Evolutionary conservation across 805 yeast species (phyloP), one percentile per base, ranked within the genome.

Genomic region (Pichia californica): DNA sequence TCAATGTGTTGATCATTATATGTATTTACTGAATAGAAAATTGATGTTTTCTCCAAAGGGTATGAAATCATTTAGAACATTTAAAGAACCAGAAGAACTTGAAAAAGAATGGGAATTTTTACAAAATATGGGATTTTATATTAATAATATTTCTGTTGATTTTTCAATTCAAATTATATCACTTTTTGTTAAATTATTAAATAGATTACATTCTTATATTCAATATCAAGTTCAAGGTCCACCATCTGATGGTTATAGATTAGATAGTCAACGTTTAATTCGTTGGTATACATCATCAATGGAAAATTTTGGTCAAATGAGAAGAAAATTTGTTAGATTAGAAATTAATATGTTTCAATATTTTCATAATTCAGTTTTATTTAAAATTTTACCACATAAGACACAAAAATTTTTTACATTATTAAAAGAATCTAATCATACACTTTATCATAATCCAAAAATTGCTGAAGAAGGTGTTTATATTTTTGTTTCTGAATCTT

Each of bases 71-170:
- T 85, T 86, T 65, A 75, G 88, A 52, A 84, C 95, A 0, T 87
- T 86, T 62, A 87, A 87, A 55, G 97, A 87, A 55, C 89, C 96
- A 1, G 99, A 91, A 52, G 88, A 84, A 56, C 67, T 93, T 38
- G 94, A 88, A 55, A 76, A 72, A 42, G 85, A 85, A 35, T 93
- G 95, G 89, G 71, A 74, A 26, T 80, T 82, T 52, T 68, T 93
- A 51, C 84, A 77, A 52, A 79, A 80, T 52, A 72, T 87, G 29
- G 96, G 97, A 13, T 76, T 74, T 48, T 81, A 74, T 52, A 74
- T 93, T 25, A 88, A 84, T 33, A 80, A 83, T 14, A 79, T 91
- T 41, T 93, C 96, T 0, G 82, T 81, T 50, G 88, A 83, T 53
- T 82, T 89, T 45, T 70, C 82, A 53, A 37, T 71, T 5, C 48